These are phyloP conservation scores for Ophiostoma sp. DNA, from an alignment of 2,329 filamentous ascomycete species.

Conservation along the genomic window DNA sequence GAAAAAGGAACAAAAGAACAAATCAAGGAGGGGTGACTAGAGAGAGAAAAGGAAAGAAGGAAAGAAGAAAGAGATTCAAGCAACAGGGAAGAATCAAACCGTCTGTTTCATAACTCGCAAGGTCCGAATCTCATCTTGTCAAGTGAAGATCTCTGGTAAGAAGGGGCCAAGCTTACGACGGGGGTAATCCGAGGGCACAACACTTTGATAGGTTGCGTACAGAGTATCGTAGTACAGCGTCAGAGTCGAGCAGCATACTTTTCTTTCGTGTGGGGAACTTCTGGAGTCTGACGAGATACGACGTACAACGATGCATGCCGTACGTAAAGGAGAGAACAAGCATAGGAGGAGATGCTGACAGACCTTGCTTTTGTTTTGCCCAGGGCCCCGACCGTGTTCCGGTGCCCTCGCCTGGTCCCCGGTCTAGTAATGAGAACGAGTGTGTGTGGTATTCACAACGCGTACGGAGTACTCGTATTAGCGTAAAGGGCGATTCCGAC, in stretches of 20 bases:
- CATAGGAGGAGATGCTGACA: background rate
- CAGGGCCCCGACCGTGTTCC: background rate
- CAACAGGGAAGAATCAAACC: background rate
- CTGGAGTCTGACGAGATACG: conserved; percentile 3
- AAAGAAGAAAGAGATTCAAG: background rate
- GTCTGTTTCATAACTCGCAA: background rate
- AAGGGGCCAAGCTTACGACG: too few species aligned
- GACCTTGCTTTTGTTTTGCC: background rate
- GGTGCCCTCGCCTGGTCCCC: background rate
- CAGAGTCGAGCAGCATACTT: background rate
- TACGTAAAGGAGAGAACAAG: background rate
- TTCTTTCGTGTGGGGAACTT: background rate
- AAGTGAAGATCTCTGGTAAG: background rate
- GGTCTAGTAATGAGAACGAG: too few species aligned
- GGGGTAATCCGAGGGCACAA: too few species aligned
- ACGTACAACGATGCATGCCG: background rate
- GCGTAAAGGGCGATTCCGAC: too few species aligned
- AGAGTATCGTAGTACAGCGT: background rate
- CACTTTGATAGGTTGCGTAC: too few species aligned
- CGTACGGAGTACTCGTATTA: too few species aligned
- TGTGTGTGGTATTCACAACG: too few species aligned
- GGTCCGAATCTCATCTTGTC: background rate
- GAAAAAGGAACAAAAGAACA: background rate
- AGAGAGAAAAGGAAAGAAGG: background rate
- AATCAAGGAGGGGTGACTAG: background rate